phyloP scores from a whole-genome alignment of 352 stramenopile species.

The Thalassiosira livingstoniorum region DNA sequence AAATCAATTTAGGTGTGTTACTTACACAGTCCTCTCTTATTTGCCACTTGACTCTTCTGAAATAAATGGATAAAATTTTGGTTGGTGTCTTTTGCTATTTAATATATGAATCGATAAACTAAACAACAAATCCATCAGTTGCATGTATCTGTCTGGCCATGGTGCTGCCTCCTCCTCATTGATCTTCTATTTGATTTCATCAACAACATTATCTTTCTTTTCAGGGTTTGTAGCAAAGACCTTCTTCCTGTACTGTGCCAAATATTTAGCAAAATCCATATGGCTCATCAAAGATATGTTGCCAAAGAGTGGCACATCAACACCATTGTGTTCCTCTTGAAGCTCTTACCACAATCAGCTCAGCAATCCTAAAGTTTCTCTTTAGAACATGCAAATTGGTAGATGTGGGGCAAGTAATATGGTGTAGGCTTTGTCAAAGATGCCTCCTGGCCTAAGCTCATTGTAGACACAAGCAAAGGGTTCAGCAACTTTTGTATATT shows the following conservation, averaged over 20 bases:
- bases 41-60: background rate
- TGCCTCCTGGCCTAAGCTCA: too few relatives aligned
- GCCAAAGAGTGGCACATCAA: background rate
- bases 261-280: background rate
- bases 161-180: background rate
- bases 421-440: too few relatives aligned
- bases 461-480: too few relatives aligned
- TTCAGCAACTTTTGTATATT: too few relatives aligned
- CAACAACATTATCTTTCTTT: background rate
- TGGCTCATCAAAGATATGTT: background rate
- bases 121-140: background rate
- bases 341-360: background rate
- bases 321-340: background rate
- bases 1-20: background rate
- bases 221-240: background rate
- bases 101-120: background rate
- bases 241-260: background rate
- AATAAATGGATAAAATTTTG: background rate
- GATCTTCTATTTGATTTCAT: background rate
- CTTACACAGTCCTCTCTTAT: background rate
- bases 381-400: background rate
- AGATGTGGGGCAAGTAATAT: background rate
- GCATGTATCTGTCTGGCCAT: background rate
- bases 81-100: background rate
- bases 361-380: background rate